Percentiles rank a stretch among this genome's conserved stretches.
These are phyloP conservation scores for Bullera alba DNA, from an alignment of 768 basidiomycete species.

Conservation along the genomic window DNA sequence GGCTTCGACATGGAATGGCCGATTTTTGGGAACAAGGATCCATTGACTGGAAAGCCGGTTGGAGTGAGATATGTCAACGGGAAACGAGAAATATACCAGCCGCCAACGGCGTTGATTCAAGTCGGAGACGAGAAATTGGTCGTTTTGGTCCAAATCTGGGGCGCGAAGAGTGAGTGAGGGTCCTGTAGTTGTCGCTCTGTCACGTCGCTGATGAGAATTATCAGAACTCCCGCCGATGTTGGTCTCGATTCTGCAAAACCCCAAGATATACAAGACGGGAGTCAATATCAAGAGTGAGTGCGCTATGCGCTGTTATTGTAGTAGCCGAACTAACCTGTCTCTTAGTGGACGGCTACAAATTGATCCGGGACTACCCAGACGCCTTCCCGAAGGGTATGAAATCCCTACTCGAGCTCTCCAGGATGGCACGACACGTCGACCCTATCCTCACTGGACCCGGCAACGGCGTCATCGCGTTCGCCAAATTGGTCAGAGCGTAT, in stretches of 20 bases:
- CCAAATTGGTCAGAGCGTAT: constrained; percentile 28
- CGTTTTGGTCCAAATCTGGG: constrained; percentile 13
- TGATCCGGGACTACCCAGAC: constrained; percentile 34
- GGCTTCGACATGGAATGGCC: constrained; percentile 46
- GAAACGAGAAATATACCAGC: not conserved
- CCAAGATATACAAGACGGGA: constrained; percentile 15
- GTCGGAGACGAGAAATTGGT: constrained; percentile 22
- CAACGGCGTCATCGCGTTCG: constrained; percentile 24
- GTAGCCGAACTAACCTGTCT: not conserved
- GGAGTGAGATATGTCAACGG: constrained; percentile 6
- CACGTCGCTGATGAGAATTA: not conserved
- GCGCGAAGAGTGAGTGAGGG: constrained; percentile 17
- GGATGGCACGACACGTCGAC: constrained; percentile 38
- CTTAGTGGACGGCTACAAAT: constrained; percentile 39
- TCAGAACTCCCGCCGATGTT: constrained; percentile 12
- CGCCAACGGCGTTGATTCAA: constrained; percentile 9
- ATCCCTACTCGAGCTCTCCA: constrained; percentile 33
- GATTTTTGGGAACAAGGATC: constrained; percentile 9
- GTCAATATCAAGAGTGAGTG: constrained; percentile 13
- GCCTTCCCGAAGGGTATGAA: constrained; percentile 11
- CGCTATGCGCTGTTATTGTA: not conserved
- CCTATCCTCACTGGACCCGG: constrained; percentile 33
- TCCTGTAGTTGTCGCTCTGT: not conserved
- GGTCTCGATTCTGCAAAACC: constrained; percentile 2
- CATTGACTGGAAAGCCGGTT: not conserved